phyloP scores from a whole-genome alignment of 331 rosid species.

The Acacia pycnantha region DNA sequence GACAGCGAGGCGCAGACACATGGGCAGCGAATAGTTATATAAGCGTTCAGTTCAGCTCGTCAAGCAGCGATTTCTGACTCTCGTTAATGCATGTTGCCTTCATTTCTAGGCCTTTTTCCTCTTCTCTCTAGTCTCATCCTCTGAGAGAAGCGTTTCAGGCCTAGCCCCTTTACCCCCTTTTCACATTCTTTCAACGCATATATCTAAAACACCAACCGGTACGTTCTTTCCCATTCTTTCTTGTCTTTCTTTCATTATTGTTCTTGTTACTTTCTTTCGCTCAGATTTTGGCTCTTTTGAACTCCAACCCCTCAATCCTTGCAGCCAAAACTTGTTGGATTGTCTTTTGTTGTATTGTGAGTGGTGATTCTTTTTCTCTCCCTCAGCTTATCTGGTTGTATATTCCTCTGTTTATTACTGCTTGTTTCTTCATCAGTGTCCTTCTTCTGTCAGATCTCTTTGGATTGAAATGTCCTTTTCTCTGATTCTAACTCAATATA shows the following conservation, averaged over 20 bases:
- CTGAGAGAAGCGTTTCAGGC: not conserved
- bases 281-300: not conserved
- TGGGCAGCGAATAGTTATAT: slow-evolving; percentile 19
- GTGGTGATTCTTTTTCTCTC: not conserved
- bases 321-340: not conserved
- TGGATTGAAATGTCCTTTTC: not conserved
- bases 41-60: slow-evolving; percentile 1
- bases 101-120: not conserved
- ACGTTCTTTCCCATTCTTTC: not conserved
- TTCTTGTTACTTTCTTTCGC: not conserved
- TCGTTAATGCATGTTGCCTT: not conserved
- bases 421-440: not conserved
- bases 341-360: not conserved
- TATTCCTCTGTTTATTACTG: not conserved
- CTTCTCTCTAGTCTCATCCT: not conserved
- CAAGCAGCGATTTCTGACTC: slow-evolving; percentile 5
- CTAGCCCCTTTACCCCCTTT: not conserved
- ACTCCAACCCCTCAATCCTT: not conserved
- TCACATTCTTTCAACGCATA: not conserved
- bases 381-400: not conserved
- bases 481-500: not conserved
- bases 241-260: not conserved
- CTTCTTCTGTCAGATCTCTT: slow-evolving; percentile 17
- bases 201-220: not conserved
- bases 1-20: slow-evolving; percentile 28